Base-by-base conservation (phyloP, 495 filamentous ascomycete species). In the Podospora bellae-mahoneyi region DNA sequence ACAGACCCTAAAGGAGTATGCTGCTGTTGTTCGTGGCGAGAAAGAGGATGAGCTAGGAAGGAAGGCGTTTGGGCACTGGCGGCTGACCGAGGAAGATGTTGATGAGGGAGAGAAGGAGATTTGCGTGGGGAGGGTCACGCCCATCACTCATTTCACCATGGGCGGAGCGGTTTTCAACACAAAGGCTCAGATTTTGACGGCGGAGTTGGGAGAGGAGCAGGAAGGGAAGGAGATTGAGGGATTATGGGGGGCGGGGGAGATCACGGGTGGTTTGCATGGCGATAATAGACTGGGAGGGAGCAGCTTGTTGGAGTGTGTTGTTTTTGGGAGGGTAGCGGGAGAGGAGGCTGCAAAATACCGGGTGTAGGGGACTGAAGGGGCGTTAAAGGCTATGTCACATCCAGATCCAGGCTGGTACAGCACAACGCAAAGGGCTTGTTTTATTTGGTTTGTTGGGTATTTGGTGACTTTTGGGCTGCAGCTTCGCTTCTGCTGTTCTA, bases 131-230 rank as follows among this genome's bases (percentile, higher is more conserved):
- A 77, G 72, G 16, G 83, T 89, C 3, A 89, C 87, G 60, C 87
- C 87, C 0, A 84, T 88, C 1, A 78, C 84, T 16, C 87, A 89
- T 65, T 89, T 87, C 65, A 87, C 85, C 18, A 87, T 87, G 85
- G 84, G 85, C 7, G 85, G 85, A 4, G 83, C 80, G 18, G 75
- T 81, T 5, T 81, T 86, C 61, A 80, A 85, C 68, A 71, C 78
- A 60, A 70, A 77, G 28, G 74, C 75, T 3, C 78, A 81, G 66
- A 78, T 86, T 10, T 66, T 86, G 13, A 72, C 73, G 30, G 71
- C 73, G 2, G 66, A 73, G 34, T 66, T 78, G 1, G 77, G 68
- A 1, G 71, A 68, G 19, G 68, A 70, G 10, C 66, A 76, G 19
- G 68, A 70, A 15, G 66, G 76, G 55, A 71, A 66, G 65, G 78